Base-by-base conservation (phyloP, 2,329 filamentous ascomycete species). In the Ophidiomyces ophidiicola region DNA sequence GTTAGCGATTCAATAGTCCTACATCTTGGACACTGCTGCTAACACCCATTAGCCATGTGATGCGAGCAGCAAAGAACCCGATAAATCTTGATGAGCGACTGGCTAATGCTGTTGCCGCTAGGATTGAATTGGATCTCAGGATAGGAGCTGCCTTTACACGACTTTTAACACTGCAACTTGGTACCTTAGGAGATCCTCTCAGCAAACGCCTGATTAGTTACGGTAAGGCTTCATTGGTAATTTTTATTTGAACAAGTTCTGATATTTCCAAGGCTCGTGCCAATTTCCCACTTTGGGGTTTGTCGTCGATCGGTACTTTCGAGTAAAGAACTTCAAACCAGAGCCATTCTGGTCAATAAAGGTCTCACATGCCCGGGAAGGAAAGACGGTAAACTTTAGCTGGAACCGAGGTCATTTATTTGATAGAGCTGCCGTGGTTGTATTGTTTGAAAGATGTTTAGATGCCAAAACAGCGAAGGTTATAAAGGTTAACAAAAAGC, bases 221-320 rank as follows among this genome's bases (percentile, higher is more conserved):
- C 54, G 86, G 84, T 82, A 64, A 47, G 64, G 45, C 10, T 19
- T 26, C 18, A 28, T 24, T 39, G 10, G 20, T 26, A 32, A 44
- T 8, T n/a, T 19, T 24, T 29, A 11, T 33, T 23, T n/a, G 8
- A 36, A 21, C 41, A n/a, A 10, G 23, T 14, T 44, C 41, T 45
- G 32, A 50, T 38, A 32, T 33, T 32, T 30, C 25, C 24, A 42
- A 83, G 83, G 74, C 10, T 94, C 87, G 3, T 98, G 90, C 49
- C 90, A 98, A 57, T 98, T 98, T 53, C 90, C 90, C 1, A 96
- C 90, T 0, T 69, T 98, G 4, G 90, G 90, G 0, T 98, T 98
- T 49, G 88, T 98, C 1, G 90, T 98, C 5, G 90, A 98, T 59
- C 77, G 88, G 33, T 98, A 96, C 58, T 84, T 94, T 51, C 78